Evolutionary conservation across 2,329 filamentous ascomycete genomes (phyloP).

Genomic region (Monosporascus ibericus): DNA sequence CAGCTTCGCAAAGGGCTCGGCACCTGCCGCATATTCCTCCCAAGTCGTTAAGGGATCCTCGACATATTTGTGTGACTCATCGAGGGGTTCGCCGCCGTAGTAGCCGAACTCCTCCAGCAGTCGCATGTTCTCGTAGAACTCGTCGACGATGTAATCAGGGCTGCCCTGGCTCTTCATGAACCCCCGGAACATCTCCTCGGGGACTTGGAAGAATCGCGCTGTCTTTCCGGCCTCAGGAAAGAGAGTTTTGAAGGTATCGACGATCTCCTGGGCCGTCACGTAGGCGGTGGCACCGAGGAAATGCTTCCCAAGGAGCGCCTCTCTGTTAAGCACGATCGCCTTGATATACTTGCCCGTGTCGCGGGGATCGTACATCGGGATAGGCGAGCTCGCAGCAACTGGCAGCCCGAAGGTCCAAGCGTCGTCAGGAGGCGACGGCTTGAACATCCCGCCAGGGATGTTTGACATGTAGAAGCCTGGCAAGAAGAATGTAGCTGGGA

Average conservation of each 20-base stretch:
- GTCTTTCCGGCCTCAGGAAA: constrained; percentile 33
- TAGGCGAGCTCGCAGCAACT: constrained; percentile 21
- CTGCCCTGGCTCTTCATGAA: constrained; percentile 27
- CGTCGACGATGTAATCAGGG: constrained; percentile 36
- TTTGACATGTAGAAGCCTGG: constrained; percentile 51
- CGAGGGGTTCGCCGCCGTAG: constrained; percentile 38
- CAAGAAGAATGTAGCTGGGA: constrained; percentile 46
- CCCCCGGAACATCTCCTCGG: constrained; percentile 35
- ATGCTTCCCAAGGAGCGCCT: constrained; percentile 34
- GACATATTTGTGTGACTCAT: constrained; percentile 30
- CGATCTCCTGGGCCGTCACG: constrained; percentile 31
- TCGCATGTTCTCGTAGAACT: constrained; percentile 48
- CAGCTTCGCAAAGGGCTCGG: constrained; percentile 28
- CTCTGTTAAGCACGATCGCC: constrained; percentile 26
- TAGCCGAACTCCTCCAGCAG: constrained; percentile 48
- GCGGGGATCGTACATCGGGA: constrained; percentile 28
- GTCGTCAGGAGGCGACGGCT: constrained; percentile 21
- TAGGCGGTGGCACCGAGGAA: constrained; percentile 38
- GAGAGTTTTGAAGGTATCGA: constrained; percentile 31
- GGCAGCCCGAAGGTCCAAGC: constrained; percentile 28
- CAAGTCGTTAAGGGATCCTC: constrained; percentile 35
- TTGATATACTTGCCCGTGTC: constrained; percentile 36
- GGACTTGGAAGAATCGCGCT: constrained; percentile 28
- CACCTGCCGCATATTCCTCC: constrained; percentile 31
- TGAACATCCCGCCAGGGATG: constrained; percentile 25